A percentile compares a stretch with the other conserved stretches of the same genome.
Evolutionary conservation across 2,329 filamentous ascomycete species (phyloP).

Genomic region (Apiospora pterosperma): DNA sequence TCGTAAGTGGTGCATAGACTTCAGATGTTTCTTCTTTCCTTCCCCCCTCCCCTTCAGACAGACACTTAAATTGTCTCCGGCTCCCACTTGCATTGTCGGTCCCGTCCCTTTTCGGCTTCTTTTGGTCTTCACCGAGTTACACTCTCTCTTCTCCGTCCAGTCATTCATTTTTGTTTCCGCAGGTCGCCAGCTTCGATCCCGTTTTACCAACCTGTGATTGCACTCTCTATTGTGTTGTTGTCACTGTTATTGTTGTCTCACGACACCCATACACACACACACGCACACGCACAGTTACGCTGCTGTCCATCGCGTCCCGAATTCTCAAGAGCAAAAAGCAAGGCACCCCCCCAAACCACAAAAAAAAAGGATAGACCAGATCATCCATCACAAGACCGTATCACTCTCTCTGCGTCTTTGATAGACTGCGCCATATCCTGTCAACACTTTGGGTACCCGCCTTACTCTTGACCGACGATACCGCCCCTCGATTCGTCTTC

Average conservation of each 20-base stretch:
- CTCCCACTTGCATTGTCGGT: not conserved
- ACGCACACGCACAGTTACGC: slow-evolving; percentile 9
- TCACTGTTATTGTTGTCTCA: slow-evolving; percentile 15
- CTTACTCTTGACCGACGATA: not conserved
- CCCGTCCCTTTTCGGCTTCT: not conserved
- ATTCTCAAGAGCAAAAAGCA: not conserved
- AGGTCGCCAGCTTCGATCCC: slow-evolving; percentile 27
- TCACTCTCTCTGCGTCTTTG: slow-evolving; percentile 27
- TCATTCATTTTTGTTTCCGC: slow-evolving; percentile 21
- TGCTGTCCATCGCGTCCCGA: slow-evolving; percentile 11
- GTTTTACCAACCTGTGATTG: slow-evolving; percentile 7
- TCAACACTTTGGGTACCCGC: not conserved
- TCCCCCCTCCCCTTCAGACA: not conserved
- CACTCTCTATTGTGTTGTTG: slow-evolving; percentile 13
- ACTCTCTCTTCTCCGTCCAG: slow-evolving; percentile 15
- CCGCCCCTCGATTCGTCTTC: not conserved
- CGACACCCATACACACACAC: slow-evolving; percentile 16
- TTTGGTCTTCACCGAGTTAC: slow-evolving; percentile 1
- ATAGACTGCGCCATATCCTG: slow-evolving; percentile 20
- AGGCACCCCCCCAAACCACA: slow-evolving; percentile 8
- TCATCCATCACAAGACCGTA: slow-evolving; percentile 17
- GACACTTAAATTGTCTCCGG: not conserved
- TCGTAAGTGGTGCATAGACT: not conserved
- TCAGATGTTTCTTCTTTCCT: not conserved
- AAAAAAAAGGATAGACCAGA: not conserved